Conservation (phyloP, 2,329 filamentous ascomycete genomes). For the Cladophialophora bantiana region DNA sequence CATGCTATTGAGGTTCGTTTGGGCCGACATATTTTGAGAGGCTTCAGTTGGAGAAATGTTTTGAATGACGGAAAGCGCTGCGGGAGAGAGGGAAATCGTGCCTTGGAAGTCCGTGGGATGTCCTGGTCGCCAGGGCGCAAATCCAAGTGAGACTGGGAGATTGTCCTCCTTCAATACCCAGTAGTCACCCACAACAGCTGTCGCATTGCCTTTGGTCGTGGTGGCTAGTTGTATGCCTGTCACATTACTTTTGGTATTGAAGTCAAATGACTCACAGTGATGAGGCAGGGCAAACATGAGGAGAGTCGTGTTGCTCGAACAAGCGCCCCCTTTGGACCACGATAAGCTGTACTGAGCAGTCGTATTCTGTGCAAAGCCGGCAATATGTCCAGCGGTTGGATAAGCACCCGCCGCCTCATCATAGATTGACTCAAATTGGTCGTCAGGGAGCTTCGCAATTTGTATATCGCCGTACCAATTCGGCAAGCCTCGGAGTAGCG, state of each 20-base stretch:
- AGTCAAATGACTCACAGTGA: constrained; percentile 77
- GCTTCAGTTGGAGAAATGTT: constrained; percentile 74
- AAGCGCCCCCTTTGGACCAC: constrained; percentile 74
- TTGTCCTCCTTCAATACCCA: constrained; percentile 80
- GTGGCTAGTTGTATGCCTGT: constrained; percentile 71
- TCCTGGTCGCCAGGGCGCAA: constrained; percentile 75
- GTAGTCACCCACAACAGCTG: constrained; percentile 71
- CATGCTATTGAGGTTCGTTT: constrained; percentile 82
- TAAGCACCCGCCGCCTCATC: constrained; percentile 81
- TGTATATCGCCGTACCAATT: constrained; percentile 82
- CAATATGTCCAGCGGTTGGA: constrained; percentile 68
- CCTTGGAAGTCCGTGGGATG: constrained; percentile 41
- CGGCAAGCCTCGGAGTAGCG: constrained; percentile 67
- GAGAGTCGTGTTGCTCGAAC: constrained; percentile 61
- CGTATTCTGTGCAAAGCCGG: constrained; percentile 65
- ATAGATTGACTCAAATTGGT: constrained; percentile 70
- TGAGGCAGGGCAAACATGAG: constrained; percentile 91
- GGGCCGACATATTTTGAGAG: constrained; percentile 73
- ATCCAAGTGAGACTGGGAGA: constrained; percentile 77
- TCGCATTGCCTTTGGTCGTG: constrained; percentile 83
- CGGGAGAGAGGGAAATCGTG: constrained; percentile 49
- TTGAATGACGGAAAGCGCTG: constrained; percentile 66
- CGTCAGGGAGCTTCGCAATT: constrained; percentile 75
- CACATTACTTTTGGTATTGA: constrained; percentile 57
- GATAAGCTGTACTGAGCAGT: constrained; percentile 75